Evolutionary conservation across 2,329 filamentous ascomycete species (phyloP), one percentile per base, ranked within the genome.

Genomic region (Nannizziopsis arthrosporioides): DNA sequence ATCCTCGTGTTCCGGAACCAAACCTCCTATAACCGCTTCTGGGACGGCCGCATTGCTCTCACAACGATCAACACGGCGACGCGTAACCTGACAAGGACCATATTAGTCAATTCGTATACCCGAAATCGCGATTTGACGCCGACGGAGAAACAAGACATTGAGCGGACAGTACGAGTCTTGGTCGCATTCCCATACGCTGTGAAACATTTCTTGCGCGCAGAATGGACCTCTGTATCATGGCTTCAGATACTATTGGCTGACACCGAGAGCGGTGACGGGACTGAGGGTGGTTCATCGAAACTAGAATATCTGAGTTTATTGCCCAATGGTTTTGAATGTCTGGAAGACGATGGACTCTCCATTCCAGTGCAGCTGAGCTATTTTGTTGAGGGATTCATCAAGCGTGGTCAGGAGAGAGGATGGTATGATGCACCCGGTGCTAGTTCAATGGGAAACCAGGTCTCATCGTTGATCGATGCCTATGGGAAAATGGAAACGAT

Each of bases 1-100:
- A 81, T 82, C 73, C 75, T 82, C 49, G 79, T 82, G 22, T 82
- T 82, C 65, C 73, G 79, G 34, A 82, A 82, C 56, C 71, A 74
- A 54, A 81, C 78, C 2, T 75, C 71, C 46, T 82, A 81, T 63
- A 78, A 80, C 55, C 70, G 78, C 1, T 82, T 81, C 66, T 82
- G 78, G 78, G 73, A 74, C 2, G 76, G 76, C 3, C 66, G 76
- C 38, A 74, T 73, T 54, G 72, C 76, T 53, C 69, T 82, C 47
- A 76, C 70, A 9, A 72, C 71, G 0, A 69, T 81, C 27, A 72
- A 72, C 42, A 79, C 78, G n/a, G 68, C 68, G 35, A 71, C 81
- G 11, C 71, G 78, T 48, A 81, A 80, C 54, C 67, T 82, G 0
- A 73, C 75, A 2, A 68, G 79, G 10, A 72, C 41, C 11, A 75